Conservation (phyloP, 306 rosid species). For the Acacia confusa region DNA sequence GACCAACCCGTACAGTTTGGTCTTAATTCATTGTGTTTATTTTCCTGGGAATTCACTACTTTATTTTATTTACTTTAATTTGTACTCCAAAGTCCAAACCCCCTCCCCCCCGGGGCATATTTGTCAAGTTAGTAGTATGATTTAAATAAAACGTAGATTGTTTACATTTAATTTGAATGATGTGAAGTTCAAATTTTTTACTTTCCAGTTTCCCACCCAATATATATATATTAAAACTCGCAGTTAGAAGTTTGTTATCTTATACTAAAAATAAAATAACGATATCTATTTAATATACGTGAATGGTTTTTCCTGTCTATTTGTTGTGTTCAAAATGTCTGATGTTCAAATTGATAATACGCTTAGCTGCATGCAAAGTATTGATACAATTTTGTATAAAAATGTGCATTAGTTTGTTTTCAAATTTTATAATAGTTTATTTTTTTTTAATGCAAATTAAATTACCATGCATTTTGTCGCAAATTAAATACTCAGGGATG, state of each 20-base stretch:
- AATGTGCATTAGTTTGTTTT: neutral
- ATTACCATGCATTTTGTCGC: no score
- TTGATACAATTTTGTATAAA: no score
- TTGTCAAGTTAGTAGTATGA: neutral
- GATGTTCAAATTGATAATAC: neutral
- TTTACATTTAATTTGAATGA: neutral
- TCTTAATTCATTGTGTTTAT: no score
- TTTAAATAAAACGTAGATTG: neutral
- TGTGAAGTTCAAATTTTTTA: neutral
- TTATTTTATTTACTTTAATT: no score
- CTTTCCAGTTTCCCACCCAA: neutral
- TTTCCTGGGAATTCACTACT: neutral
- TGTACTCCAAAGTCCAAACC: no score
- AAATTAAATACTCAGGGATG: no score
- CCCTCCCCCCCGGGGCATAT: no score
- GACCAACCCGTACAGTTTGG: neutral
- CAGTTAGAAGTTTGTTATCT: neutral
- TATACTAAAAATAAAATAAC: no score
- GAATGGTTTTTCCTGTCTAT: neutral
- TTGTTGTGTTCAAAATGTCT: neutral
- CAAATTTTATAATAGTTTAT: neutral
- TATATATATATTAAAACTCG: no score
- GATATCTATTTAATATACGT: neutral
- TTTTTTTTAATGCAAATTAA: no score
- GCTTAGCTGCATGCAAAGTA: neutral